phyloP scores from a whole-genome alignment of 345 rosid genomes.

The Nasturtium officinale region DNA sequence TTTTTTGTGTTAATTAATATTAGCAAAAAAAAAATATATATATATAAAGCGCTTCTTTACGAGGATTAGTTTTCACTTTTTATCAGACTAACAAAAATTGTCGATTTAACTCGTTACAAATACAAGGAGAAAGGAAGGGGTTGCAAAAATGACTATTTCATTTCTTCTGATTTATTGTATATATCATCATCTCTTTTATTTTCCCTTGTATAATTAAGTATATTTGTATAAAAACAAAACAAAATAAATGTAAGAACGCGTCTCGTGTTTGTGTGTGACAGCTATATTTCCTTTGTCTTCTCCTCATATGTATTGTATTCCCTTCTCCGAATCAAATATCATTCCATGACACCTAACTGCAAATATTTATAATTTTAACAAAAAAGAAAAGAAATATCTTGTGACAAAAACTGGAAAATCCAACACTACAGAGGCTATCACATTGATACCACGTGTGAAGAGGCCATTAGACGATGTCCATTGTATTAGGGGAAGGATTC shows the following conservation, averaged over 20 bases:
- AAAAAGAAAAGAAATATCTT: neutral
- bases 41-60: too few relatives aligned
- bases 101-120: too few relatives aligned
- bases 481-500: constrained; percentile 16
- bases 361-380: constrained; percentile 7
- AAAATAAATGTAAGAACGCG: constrained; percentile 31
- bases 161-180: neutral
- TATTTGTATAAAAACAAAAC: neutral
- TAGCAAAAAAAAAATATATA: too few relatives aligned
- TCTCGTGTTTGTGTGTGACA: constrained; percentile 45
- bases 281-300: constrained; percentile 43
- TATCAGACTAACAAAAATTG: too few relatives aligned
- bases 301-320: constrained; percentile 33
- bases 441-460: constrained; percentile 20
- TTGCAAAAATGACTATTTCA: too few relatives aligned
- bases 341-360: constrained; percentile 30
- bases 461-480: constrained; percentile 20
- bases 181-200: neutral
- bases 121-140: too few relatives aligned
- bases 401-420: constrained; percentile 2
- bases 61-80: too few relatives aligned
- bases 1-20: too few relatives aligned
- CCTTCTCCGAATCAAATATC: constrained; percentile 40
- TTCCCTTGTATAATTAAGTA: neutral
- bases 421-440: constrained; percentile 21